These are phyloP conservation scores for Stereocaulon alpinum DNA, from an alignment of 495 filamentous ascomycete genomes.

Conservation along the genomic window DNA sequence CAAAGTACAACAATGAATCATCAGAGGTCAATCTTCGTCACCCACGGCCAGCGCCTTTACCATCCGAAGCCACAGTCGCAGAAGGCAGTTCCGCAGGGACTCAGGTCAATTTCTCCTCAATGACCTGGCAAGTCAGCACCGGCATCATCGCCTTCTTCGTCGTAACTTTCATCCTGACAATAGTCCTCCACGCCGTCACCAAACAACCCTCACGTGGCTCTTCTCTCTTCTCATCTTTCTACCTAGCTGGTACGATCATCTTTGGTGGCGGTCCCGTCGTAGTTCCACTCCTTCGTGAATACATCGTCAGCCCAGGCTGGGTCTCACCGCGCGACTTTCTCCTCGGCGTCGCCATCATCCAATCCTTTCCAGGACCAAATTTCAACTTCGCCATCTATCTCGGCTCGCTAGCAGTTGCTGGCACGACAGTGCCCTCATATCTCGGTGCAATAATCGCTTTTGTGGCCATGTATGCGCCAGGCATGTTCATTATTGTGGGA, in stretches of 20 bases:
- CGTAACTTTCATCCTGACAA: constrained; percentile 52
- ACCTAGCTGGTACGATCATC: constrained; percentile 80
- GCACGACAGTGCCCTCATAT: constrained; percentile 31
- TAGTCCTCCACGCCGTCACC: constrained; percentile 38
- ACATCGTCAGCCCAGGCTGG: constrained; percentile 74
- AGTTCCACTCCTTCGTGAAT: constrained; percentile 67
- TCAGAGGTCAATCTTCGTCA: not conserved
- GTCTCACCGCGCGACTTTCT: constrained; percentile 71
- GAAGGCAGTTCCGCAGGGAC: not conserved
- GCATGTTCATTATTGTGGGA: constrained; percentile 53
- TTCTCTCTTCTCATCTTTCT: constrained; percentile 68
- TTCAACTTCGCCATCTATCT: constrained; percentile 84
- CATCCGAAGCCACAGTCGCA: not conserved
- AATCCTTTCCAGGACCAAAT: constrained; percentile 77
- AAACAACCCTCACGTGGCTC: constrained; percentile 39
- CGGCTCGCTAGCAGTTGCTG: constrained; percentile 46
- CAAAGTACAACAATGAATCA: not conserved
- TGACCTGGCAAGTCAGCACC: constrained; percentile 29
- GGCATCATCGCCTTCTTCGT: constrained; percentile 47
- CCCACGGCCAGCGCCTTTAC: constrained; percentile 8
- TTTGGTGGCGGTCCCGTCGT: constrained; percentile 83
- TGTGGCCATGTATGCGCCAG: constrained; percentile 64
- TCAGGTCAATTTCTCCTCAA: constrained; percentile 24
- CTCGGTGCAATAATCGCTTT: constrained; percentile 55
- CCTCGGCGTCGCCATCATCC: constrained; percentile 71